Conservation (phyloP, 1,284 basidiomycete species). For the Coriolopsis trogii region DNA sequence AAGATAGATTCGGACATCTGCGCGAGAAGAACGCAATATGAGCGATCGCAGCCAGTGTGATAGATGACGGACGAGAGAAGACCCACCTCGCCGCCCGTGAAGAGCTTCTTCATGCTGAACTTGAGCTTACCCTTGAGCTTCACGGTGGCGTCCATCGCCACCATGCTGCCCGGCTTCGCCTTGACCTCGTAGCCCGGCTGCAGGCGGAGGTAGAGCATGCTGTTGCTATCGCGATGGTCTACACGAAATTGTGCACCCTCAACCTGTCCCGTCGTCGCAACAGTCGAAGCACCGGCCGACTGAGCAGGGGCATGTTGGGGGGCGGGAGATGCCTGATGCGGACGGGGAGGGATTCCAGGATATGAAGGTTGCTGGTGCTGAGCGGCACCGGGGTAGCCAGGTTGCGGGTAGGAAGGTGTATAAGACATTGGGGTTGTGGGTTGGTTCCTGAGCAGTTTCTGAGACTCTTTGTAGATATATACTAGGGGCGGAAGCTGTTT, state of each 20-base stretch:
- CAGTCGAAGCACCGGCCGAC: conserved; percentile 1
- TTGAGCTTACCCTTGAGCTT: conserved; percentile 37
- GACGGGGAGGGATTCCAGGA: conserved; percentile 1
- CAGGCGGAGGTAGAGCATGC: conserved; percentile 33
- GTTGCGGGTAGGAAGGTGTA: conserved; percentile 15
- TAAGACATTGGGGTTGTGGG: no score
- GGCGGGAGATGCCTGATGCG: background rate
- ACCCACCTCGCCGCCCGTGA: conserved; percentile 34
- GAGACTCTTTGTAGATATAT: no score
- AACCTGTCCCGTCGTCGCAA: conserved; percentile 28
- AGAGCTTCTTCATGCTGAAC: conserved; percentile 34
- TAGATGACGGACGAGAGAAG: no score
- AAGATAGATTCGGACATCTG: conserved; percentile 34
- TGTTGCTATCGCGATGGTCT: conserved; percentile 38
- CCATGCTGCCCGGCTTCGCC: conserved; percentile 38
- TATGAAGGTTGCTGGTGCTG: background rate
- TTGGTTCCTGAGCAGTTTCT: no score
- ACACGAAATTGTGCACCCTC: conserved; percentile 35
- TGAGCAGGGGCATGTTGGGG: conserved; percentile 1
- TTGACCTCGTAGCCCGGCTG: conserved; percentile 34
- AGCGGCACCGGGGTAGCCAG: conserved; percentile 12
- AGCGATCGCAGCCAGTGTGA: no score
- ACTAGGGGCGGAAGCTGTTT: no score
- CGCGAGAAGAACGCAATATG: no score
- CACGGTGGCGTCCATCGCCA: conserved; percentile 36